Conservation (phyloP, 1,284 basidiomycete species). For the Sparassis latifolia region DNA sequence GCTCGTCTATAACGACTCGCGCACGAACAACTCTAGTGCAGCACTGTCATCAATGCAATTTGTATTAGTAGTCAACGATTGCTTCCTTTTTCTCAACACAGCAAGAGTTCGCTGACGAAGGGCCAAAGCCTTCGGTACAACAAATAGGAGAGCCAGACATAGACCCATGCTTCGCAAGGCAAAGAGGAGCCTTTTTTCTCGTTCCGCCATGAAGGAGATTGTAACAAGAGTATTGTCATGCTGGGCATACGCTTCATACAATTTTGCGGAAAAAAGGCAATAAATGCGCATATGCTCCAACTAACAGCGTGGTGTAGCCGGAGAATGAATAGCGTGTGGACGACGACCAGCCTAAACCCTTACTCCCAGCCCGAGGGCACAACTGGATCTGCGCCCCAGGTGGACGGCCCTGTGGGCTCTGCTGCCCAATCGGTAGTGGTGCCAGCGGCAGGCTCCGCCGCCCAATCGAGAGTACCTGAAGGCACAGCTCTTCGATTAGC, state of each 20-base stretch:
- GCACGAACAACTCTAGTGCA: too few relatives aligned
- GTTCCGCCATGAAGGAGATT: not conserved
- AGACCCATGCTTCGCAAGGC: not conserved
- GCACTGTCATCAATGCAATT: too few relatives aligned
- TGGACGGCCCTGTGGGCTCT: conserved; percentile 52
- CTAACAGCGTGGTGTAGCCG: conserved; percentile 13
- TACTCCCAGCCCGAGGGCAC: conserved; percentile 55
- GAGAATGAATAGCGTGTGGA: conserved; percentile 19
- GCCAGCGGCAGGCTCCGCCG: conserved; percentile 54
- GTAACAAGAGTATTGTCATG: conserved; percentile 4
- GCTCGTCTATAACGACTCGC: too few relatives aligned
- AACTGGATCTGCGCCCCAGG: conserved; percentile 55
- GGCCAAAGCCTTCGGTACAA: too few relatives aligned
- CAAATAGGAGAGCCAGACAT: too few relatives aligned
- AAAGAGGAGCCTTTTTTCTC: not conserved
- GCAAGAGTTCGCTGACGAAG: too few relatives aligned
- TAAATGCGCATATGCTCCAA: conserved; percentile 10
- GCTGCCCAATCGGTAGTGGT: conserved; percentile 79
- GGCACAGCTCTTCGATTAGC: conserved; percentile 3
- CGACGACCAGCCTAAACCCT: conserved; percentile 12
- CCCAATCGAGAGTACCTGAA: conserved; percentile 79
- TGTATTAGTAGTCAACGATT: too few relatives aligned
- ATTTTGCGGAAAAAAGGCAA: conserved; percentile 16
- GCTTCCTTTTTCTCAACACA: too few relatives aligned
- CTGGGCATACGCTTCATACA: conserved; percentile 22